These are phyloP conservation scores for Neopestalotiopsis rosae DNA, from an alignment of 2,329 filamentous ascomycete genomes.

Conservation along the genomic window DNA sequence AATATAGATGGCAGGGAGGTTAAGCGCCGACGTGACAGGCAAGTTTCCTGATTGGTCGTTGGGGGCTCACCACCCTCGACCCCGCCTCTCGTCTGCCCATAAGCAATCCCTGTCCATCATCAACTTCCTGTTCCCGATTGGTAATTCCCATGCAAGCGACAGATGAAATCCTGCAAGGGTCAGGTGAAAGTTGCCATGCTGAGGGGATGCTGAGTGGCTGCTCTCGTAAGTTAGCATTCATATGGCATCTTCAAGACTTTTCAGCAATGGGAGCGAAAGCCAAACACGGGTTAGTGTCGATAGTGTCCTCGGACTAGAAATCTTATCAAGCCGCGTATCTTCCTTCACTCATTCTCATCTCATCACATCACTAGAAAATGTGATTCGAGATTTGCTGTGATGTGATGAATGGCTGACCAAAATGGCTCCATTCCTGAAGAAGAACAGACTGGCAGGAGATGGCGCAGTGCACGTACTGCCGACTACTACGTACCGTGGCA, in stretches of 20 bases:
- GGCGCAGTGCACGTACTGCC: background rate
- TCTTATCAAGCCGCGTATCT: background rate
- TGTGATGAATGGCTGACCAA: background rate
- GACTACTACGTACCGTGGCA: background rate
- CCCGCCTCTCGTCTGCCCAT: slow-evolving; percentile 18
- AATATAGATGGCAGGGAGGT: slow-evolving; percentile 28
- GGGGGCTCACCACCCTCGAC: slow-evolving; percentile 12
- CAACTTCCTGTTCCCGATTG: slow-evolving; percentile 14
- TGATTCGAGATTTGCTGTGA: slow-evolving; percentile 8
- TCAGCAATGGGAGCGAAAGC: background rate
- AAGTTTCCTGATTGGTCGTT: slow-evolving; percentile 17
- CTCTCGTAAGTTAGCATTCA: background rate
- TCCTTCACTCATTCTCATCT: background rate
- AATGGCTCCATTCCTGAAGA: background rate
- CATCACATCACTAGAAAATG: slow-evolving; percentile 7
- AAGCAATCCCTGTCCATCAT: slow-evolving; percentile 10
- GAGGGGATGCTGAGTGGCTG: background rate
- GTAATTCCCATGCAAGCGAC: slow-evolving; percentile 4
- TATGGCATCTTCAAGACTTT: background rate
- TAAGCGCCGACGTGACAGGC: slow-evolving; percentile 22
- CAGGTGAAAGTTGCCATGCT: background rate
- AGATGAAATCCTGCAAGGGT: background rate
- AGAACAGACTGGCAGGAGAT: background rate
- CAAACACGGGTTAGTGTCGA: background rate
- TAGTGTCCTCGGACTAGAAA: background rate